phyloP scores from a whole-genome alignment of 208 protist genomes.

The Acanthamoeba lenticulata region DNA sequence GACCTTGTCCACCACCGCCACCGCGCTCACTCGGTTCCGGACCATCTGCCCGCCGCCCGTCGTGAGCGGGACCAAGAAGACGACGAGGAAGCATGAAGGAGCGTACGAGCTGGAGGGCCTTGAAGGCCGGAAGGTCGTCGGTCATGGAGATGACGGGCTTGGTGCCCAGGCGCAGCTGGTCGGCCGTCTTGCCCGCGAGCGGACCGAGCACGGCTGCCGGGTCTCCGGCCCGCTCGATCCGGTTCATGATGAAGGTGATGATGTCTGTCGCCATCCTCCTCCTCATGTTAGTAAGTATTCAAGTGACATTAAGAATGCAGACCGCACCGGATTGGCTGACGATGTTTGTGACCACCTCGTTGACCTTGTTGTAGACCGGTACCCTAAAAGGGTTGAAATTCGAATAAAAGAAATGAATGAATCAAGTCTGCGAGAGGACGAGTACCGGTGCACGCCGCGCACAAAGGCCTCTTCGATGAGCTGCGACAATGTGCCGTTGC shows the following conservation, averaged over 20 bases:
- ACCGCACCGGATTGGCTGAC: slow-evolving; percentile 42
- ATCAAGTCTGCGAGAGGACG: not conserved
- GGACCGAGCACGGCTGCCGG: not conserved
- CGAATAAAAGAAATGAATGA: too few species aligned
- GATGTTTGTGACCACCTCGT: not conserved
- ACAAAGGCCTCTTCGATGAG: not conserved
- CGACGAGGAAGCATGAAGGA: too few species aligned
- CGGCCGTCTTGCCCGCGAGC: slow-evolving; percentile 10
- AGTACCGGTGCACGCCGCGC: not conserved
- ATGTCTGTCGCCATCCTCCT: too few species aligned
- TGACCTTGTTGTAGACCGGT: not conserved
- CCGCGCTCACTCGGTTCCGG: not conserved
- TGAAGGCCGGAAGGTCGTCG: not conserved
- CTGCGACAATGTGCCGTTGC: not conserved
- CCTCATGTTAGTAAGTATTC: not conserved
- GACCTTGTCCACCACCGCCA: slow-evolving; percentile 10
- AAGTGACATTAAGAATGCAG: too few species aligned
- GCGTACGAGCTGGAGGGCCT: slow-evolving; percentile 23
- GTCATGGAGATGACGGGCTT: slow-evolving; percentile 39
- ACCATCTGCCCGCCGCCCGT: not conserved
- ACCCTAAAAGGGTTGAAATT: too few species aligned
- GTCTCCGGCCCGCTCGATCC: not conserved
- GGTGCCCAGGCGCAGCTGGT: slow-evolving; percentile 20
- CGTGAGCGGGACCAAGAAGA: too few species aligned
- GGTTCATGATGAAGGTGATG: not conserved